Conservation (phyloP, 495 filamentous ascomycete species). For the Lasiosphaeria ovina region DNA sequence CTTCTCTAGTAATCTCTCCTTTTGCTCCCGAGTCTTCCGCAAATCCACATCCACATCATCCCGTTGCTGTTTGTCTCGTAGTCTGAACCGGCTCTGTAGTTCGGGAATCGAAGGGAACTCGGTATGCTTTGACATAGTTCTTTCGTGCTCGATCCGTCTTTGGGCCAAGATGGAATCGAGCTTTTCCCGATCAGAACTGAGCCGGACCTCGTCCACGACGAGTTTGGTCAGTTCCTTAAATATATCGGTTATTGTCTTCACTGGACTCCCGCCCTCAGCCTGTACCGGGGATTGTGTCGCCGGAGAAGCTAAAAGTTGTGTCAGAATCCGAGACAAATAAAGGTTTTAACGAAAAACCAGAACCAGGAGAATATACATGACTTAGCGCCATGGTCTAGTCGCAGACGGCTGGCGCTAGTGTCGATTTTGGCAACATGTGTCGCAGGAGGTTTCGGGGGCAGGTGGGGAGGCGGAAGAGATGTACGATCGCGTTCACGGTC, state of each 20-base stretch:
- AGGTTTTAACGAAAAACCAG: too few species aligned
- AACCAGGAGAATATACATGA: not conserved
- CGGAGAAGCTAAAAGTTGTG: not conserved
- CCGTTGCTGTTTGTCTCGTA: slow-evolving; percentile 4
- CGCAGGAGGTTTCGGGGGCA: not conserved
- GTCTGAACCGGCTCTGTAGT: slow-evolving; percentile 24
- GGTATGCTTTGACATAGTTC: slow-evolving; percentile 20
- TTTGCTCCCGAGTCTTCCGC: slow-evolving; percentile 2
- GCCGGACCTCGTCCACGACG: not conserved
- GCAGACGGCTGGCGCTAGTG: not conserved
- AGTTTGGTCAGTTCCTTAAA: not conserved
- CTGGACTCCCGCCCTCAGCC: not conserved
- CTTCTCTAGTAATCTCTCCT: not conserved
- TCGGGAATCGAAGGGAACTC: slow-evolving; percentile 33
- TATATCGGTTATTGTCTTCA: not conserved
- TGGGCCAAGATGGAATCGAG: slow-evolving; percentile 15
- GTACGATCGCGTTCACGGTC: slow-evolving; percentile 8
- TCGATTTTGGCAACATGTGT: not conserved
- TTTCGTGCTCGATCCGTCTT: slow-evolving; percentile 27
- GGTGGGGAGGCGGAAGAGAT: not conserved
- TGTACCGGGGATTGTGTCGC: not conserved
- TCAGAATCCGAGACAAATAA: not conserved
- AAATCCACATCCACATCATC: slow-evolving; percentile 3
- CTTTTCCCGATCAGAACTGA: slow-evolving; percentile 10
- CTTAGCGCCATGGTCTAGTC: slow-evolving; percentile 2